Evolutionary conservation across 1,139 yeast species (phyloP).

Genomic region (Suhomyces bribrorum): DNA sequence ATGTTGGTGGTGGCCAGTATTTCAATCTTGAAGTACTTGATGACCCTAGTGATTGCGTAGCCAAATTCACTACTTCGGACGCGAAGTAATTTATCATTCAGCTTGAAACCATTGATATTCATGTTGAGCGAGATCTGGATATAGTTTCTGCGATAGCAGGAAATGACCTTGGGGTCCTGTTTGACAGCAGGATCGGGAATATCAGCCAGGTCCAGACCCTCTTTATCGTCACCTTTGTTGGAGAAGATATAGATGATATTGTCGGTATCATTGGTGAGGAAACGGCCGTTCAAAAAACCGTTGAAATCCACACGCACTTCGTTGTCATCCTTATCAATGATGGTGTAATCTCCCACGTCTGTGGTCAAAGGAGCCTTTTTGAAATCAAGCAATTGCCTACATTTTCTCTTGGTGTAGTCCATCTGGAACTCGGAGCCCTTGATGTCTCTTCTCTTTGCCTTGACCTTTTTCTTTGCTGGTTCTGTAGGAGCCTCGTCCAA

Average conservation of each 20-base stretch:
- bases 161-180: slow-evolving; percentile 40
- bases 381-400: slow-evolving; percentile 29
- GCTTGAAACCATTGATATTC: slow-evolving; percentile 33
- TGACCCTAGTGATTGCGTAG: slow-evolving; percentile 36
- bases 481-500: slow-evolving; percentile 1
- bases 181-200: slow-evolving; percentile 6
- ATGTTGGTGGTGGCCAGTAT: slow-evolving; percentile 40
- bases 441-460: slow-evolving; percentile 10
- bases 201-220: slow-evolving; percentile 1
- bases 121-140: slow-evolving; percentile 41
- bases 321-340: slow-evolving; percentile 33
- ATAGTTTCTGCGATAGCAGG: slow-evolving; percentile 50
- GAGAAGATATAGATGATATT: slow-evolving; percentile 38
- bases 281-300: slow-evolving; percentile 46
- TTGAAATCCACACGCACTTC: slow-evolving; percentile 26
- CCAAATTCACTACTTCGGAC: slow-evolving; percentile 40
- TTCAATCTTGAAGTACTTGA: slow-evolving; percentile 44
- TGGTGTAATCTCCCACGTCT: slow-evolving; percentile 24
- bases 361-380: slow-evolving; percentile 18
- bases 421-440: slow-evolving; percentile 12
- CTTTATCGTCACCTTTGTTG: slow-evolving; percentile 15
- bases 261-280: slow-evolving; percentile 46
- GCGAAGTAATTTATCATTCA: slow-evolving; percentile 30
- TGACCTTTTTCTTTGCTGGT: slow-evolving; percentile 10
- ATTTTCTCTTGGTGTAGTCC: slow-evolving; percentile 18